A percentile compares a stretch with the other conserved stretches of the same genome.
phyloP scores from a whole-genome alignment of 164 flowering plant species.

The Sextonia rubra region DNA sequence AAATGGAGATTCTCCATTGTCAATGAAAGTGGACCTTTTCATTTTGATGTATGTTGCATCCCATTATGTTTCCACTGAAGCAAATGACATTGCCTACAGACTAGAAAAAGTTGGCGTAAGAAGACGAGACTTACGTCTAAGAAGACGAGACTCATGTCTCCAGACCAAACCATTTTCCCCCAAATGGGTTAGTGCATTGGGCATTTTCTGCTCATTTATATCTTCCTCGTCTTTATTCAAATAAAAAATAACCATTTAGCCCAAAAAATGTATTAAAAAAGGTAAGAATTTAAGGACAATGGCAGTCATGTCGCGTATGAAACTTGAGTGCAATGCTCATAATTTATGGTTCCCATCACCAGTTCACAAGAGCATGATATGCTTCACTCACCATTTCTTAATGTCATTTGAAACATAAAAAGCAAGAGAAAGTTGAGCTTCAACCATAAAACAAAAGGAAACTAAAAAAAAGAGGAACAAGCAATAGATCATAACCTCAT shows the following conservation, averaged over 20 bases:
- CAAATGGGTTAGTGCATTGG: neutral
- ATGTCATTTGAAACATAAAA: neutral
- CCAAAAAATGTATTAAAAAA: too few relatives aligned
- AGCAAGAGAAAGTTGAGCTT: neutral
- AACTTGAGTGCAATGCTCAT: too few relatives aligned
- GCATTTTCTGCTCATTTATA: neutral
- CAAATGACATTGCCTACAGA: neutral
- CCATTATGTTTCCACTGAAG: neutral
- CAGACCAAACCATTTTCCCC: neutral
- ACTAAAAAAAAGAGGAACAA: slow-evolving; percentile 5
- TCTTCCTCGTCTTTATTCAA: neutral
- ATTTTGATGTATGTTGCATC: neutral
- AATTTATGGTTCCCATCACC: too few relatives aligned
- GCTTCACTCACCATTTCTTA: neutral
- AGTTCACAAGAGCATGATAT: too few relatives aligned
- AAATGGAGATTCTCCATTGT: too few relatives aligned
- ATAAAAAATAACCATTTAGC: neutral
- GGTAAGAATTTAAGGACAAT: too few relatives aligned
- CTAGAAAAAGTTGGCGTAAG: neutral
- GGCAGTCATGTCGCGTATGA: neutral
- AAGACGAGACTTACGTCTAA: neutral
- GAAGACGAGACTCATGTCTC: neutral
- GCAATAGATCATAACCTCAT: slow-evolving; percentile 69
- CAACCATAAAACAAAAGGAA: neutral
- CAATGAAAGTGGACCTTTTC: neutral